Evolutionary conservation across 148 eudicot species (phyloP).

Genomic region (Suaeda aralocaspica): DNA sequence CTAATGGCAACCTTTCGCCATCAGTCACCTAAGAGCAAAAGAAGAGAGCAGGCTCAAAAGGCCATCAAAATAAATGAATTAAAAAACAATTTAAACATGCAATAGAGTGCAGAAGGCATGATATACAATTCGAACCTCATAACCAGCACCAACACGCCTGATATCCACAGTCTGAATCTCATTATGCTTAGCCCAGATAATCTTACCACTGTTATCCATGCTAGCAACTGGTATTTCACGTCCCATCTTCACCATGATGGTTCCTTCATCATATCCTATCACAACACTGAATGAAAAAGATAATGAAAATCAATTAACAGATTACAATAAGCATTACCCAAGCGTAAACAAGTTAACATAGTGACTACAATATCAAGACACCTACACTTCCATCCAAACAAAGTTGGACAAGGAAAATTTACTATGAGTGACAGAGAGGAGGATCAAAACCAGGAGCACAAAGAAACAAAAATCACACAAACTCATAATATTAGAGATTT

Average conservation of each 20-base stretch:
- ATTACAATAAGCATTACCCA: neutral
- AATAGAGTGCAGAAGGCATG: conserved; percentile 6
- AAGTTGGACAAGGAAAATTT: neutral
- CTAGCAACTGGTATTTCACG: conserved; percentile 96
- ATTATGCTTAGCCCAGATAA: conserved; percentile 95
- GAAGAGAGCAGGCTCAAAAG: conserved; percentile 8
- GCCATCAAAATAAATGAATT: neutral
- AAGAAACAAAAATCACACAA: neutral
- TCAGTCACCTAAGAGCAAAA: conserved; percentile 68
- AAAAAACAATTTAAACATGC: neutral
- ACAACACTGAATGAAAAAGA: conserved; percentile 49
- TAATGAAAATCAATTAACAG: neutral
- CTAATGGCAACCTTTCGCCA: conserved; percentile 93
- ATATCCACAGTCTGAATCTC: conserved; percentile 90
- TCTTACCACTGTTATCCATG: conserved; percentile 94
- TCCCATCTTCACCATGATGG: conserved; percentile 90
- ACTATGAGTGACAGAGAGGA: neutral
- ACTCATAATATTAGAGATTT: neutral
- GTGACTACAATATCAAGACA: neutral
- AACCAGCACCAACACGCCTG: conserved; percentile 86
- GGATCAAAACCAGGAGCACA: neutral
- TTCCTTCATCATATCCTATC: conserved; percentile 88
- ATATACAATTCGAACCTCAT: conserved; percentile 56
- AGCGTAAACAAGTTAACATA: neutral
- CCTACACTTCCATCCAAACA: neutral